A percentile compares a stretch with the other conserved stretches of the same genome.
phyloP scores from a whole-genome alignment of 768 basidiomycete species.

The Filobasidium wieringae region DNA sequence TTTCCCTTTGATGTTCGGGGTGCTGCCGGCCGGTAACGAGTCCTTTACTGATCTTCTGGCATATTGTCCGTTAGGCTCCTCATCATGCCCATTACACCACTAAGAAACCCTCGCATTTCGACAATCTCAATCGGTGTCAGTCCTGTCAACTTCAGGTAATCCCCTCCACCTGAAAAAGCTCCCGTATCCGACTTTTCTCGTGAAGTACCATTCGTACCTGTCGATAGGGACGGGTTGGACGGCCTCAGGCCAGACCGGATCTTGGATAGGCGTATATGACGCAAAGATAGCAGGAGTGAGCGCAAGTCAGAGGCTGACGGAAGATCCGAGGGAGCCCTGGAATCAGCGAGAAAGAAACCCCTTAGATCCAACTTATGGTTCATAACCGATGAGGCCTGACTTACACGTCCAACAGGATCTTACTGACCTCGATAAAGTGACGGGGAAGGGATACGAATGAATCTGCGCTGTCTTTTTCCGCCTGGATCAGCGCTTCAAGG shows the following conservation, averaged over 20 bases:
- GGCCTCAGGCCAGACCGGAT: conserved; percentile 61
- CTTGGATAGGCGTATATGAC: conserved; percentile 90
- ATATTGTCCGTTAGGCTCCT: conserved; percentile 22
- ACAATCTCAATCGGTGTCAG: conserved; percentile 33
- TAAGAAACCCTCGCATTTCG: conserved; percentile 35
- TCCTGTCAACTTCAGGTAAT: conserved; percentile 21
- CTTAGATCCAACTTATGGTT: not conserved
- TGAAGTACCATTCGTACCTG: not conserved
- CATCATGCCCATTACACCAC: conserved; percentile 36
- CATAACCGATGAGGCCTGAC: conserved; percentile 29
- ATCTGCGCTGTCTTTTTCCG: conserved; percentile 56
- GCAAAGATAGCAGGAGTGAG: conserved; percentile 79
- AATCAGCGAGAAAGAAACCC: not conserved
- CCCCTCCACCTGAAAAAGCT: conserved; percentile 18
- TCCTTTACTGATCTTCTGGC: too few species aligned
- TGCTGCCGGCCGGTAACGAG: too few species aligned
- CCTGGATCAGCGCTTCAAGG: conserved; percentile 58
- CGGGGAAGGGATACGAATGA: conserved; percentile 73
- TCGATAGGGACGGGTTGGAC: not conserved
- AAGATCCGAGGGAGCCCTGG: conserved; percentile 80
- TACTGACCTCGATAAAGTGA: conserved; percentile 78
- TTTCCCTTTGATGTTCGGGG: too few species aligned
- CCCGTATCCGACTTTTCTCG: conserved; percentile 1
- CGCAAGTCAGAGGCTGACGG: conserved; percentile 71
- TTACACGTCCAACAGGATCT: conserved; percentile 84